Percentiles rank a stretch among this genome's conserved stretches.
These are phyloP conservation scores for Trypanosoma brucei DNA, from an alignment of 208 protist species.

Conservation along the genomic window DNA sequence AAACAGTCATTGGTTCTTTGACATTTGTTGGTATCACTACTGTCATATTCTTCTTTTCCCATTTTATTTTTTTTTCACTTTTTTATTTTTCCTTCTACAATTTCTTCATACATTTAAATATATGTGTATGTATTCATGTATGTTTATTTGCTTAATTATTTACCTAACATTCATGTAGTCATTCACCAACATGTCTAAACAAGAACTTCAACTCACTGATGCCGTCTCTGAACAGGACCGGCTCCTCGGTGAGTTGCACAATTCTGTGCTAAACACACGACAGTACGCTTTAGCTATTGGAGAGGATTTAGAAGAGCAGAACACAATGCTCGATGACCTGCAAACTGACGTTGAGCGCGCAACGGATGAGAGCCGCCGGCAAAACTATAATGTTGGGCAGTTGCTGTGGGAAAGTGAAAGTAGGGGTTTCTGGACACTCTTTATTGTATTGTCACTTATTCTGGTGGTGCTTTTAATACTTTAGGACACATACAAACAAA, in stretches of 20 bases:
- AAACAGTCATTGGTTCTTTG: too few relatives aligned
- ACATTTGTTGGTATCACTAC: too few relatives aligned
- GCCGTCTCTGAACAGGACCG: constrained; percentile 51
- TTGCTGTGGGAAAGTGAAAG: constrained; percentile 69
- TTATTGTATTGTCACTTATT: constrained; percentile 60
- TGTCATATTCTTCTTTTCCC: too few relatives aligned
- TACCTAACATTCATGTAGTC: too few relatives aligned
- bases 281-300: constrained; percentile 77
- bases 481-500: constrained; percentile 7
- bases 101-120: too few relatives aligned
- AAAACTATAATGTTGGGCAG: constrained; percentile 70
- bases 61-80: too few relatives aligned
- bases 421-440: constrained; percentile 60
- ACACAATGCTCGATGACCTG: constrained; percentile 69
- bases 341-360: constrained; percentile 51
- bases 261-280: constrained; percentile 77
- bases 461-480: constrained; percentile 65
- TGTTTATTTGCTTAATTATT: too few relatives aligned
- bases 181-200: background rate
- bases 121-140: too few relatives aligned
- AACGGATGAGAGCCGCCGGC: constrained; percentile 62
- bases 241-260: constrained; percentile 80
- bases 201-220: constrained; percentile 4
- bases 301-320: constrained; percentile 62
- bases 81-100: too few relatives aligned